Conservation (phyloP, 2,329 filamentous ascomycete genomes). For the Neocatenulostroma microsporum region DNA sequence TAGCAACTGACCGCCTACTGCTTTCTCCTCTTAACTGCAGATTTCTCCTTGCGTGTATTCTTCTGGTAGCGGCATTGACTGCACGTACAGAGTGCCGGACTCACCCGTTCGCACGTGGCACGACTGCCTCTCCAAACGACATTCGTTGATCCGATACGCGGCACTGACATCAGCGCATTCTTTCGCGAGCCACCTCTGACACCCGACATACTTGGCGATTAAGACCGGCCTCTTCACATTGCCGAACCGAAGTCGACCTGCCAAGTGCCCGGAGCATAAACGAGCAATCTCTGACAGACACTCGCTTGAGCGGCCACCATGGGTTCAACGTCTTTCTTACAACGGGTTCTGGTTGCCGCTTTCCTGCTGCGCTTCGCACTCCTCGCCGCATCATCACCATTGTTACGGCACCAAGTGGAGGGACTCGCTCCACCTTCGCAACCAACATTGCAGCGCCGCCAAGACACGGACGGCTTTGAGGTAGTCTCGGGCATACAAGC, state of each 20-base stretch:
- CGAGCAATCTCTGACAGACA: background rate
- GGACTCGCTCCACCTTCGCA: slow-evolving; percentile 7
- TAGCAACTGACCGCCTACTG: background rate
- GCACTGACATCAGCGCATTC: too few species aligned
- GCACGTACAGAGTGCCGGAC: background rate
- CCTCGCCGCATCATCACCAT: slow-evolving; percentile 5
- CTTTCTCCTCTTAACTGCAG: background rate
- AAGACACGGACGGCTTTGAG: slow-evolving; percentile 14
- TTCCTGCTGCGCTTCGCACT: background rate
- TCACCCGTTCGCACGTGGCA: background rate
- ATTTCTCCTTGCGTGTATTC: too few species aligned
- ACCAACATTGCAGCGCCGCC: slow-evolving; percentile 11
- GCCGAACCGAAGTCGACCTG: background rate
- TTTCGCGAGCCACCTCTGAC: too few species aligned
- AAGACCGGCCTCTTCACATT: background rate
- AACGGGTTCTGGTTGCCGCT: background rate
- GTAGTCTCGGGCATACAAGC: slow-evolving; percentile 26
- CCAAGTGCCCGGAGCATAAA: background rate
- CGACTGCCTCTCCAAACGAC: background rate
- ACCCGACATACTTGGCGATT: background rate
- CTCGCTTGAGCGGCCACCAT: background rate
- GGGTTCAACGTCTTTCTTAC: background rate
- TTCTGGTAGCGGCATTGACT: too few species aligned
- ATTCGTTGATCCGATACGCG: too few species aligned
- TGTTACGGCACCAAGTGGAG: slow-evolving; percentile 14